A percentile compares a stretch with the other conserved stretches of the same genome.
These are phyloP conservation scores for Leishmania aethiopica DNA, from an alignment of 208 protist genomes.

Conservation along the genomic window DNA sequence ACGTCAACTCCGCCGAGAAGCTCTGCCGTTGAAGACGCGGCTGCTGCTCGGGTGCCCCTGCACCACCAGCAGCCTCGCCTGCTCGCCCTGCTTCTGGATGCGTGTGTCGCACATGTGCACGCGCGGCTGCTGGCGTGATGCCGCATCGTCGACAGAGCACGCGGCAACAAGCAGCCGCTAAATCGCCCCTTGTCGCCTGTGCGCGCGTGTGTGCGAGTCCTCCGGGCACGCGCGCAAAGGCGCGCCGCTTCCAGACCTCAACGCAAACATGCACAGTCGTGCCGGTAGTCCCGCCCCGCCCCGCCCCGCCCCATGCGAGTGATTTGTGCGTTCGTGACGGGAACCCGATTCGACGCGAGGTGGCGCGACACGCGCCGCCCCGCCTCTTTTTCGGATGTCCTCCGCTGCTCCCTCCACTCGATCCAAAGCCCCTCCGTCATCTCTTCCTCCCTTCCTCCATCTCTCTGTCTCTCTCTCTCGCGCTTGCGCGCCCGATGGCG, in stretches of 20 bases:
- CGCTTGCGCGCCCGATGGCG: neutral
- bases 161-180: neutral
- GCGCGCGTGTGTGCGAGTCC: neutral
- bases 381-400: neutral
- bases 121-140: slow-evolving; percentile 2
- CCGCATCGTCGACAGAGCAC: neutral
- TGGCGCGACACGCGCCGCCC: neutral
- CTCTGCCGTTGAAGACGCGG: neutral
- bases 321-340: neutral
- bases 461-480: neutral
- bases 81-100: slow-evolving; percentile 15
- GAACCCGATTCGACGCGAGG: neutral
- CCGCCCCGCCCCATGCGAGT: neutral
- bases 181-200: neutral
- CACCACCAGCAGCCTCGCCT: slow-evolving; percentile 1
- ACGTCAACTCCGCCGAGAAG: neutral
- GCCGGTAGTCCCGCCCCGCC: neutral
- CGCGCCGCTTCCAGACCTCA: neutral
- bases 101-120: slow-evolving; percentile 25
- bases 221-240: neutral
- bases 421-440: neutral
- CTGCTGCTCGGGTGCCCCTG: neutral
- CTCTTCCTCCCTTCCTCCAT: neutral
- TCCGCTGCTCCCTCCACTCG: neutral
- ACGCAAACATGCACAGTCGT: neutral